A percentile compares a stretch with the other conserved stretches of the same genome.
Evolutionary conservation across 2,329 filamentous ascomycete species (phyloP).

Genomic region (Fusarium veterinarium): DNA sequence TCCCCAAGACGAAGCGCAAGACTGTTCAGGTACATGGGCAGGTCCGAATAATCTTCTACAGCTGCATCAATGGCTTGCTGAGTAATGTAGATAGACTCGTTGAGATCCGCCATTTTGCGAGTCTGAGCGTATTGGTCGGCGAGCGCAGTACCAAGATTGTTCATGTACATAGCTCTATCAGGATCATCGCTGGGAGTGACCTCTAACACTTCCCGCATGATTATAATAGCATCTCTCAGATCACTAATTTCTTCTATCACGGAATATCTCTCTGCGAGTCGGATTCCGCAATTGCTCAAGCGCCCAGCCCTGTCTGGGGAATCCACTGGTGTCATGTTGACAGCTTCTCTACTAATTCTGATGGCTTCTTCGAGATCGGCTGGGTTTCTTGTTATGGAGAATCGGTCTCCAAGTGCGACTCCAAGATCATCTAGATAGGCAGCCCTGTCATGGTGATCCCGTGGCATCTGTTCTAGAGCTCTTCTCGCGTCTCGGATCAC

Average conservation of each 20-base stretch:
- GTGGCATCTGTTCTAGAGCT: not conserved
- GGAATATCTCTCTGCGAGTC: not conserved
- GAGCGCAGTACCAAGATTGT: not conserved
- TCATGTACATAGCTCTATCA: not conserved
- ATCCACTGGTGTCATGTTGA: not conserved
- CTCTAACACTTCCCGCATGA: not conserved
- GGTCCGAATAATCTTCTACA: not conserved
- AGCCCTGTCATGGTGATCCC: not conserved
- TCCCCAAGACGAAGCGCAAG: not conserved
- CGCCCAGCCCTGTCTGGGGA: not conserved
- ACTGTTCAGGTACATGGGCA: not conserved
- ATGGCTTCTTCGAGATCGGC: not conserved
- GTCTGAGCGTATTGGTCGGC: not conserved
- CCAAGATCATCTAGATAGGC: not conserved
- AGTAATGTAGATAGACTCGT: not conserved
- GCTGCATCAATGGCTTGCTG: not conserved
- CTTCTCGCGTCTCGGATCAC: not conserved
- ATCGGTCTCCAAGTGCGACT: not conserved
- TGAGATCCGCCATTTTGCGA: not conserved
- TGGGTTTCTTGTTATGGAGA: not conserved
- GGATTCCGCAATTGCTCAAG: not conserved
- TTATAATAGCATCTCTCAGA: accelerated
- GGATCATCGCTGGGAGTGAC: not conserved
- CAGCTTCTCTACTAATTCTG: not conserved
- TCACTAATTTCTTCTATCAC: not conserved